Base-by-base conservation (phyloP, 164 flowering plant species). In the Nymphaea thermarum region DNA sequence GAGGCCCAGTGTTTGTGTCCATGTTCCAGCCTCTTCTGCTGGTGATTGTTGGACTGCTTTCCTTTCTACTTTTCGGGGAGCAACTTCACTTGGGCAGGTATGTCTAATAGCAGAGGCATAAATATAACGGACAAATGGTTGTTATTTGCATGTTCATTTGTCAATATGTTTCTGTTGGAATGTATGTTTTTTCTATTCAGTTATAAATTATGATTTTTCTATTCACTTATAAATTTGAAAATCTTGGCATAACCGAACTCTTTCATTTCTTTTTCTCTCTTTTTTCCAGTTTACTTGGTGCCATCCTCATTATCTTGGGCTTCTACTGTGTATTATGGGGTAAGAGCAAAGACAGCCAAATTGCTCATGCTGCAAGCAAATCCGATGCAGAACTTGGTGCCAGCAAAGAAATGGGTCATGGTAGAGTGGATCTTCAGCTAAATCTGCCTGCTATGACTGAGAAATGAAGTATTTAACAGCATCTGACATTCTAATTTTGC, bases 1-100 rank as follows among this genome's bases (percentile, higher is more conserved):
- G 78, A 60, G 86, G 86, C 16, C 87, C 84, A 1, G 84, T 84
- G 43, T 80, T 82, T 57, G 66, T 67, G n/a, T 80, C 85, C 15
- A 80, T 82, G 84, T 80, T 82, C 66, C 68, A 63, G 53, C 87
- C 85, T 2, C 55, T 84, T 5, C 67, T 44, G 2, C 71, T 80
- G 6, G 64, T 80, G 0, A 36, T 75, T 36, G 78, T 76, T 4
- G 81, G 71, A 17, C 42, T 80, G 7, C 79, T 78, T 71, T 82
- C 85, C 4, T 85, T 82, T 17, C 3, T 79, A 68, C 74, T 67
- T 42, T 80, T 82, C 60, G 81, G 79, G 51, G 85, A 80, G 68
- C 67, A 72, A 36, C 73, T 82, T 64, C 82, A 77, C 71, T 63
- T 80, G 66, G 80, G 83, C 72, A 81, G 87, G 87, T 83, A 17